phyloP scores from a whole-genome alignment of 2,329 filamentous ascomycete genomes.

The Aspergillus ibericus region DNA sequence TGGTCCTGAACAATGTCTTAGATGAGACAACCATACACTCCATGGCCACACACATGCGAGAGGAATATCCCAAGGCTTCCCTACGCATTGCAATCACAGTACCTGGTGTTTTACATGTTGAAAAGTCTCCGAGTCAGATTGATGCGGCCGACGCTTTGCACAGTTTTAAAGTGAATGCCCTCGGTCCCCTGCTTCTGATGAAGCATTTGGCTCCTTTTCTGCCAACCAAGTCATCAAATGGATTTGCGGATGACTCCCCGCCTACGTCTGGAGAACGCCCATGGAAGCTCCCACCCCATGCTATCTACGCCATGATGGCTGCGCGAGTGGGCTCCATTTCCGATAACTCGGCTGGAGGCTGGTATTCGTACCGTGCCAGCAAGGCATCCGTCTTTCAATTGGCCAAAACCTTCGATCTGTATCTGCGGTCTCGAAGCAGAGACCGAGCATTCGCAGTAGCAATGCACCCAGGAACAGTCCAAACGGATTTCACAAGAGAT shows the following conservation, averaged over 20 bases:
- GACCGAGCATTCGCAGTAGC: conserved; percentile 66
- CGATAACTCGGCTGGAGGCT: conserved; percentile 73
- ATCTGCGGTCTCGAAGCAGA: conserved; percentile 58
- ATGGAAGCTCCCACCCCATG: conserved; percentile 51
- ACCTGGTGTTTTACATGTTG: conserved; percentile 70
- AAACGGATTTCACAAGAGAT: conserved; percentile 68
- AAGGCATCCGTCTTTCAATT: conserved; percentile 74
- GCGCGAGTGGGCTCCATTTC: conserved; percentile 73
- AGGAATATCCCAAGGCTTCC: conserved; percentile 56
- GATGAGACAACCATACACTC: conserved; percentile 63
- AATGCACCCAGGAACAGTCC: conserved; percentile 79
- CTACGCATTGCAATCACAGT: conserved; percentile 69
- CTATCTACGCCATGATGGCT: conserved; percentile 72
- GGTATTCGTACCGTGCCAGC: conserved; percentile 77
- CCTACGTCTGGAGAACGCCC: conserved; percentile 7
- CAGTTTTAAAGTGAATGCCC: conserved; percentile 70
- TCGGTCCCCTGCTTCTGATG: conserved; percentile 73
- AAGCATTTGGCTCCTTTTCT: conserved; percentile 73
- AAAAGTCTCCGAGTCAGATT: conserved; percentile 69
- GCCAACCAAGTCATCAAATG: conserved; percentile 56
- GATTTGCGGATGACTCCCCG: conserved; percentile 25
- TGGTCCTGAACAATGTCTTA: conserved; percentile 25
- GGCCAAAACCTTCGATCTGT: conserved; percentile 69
- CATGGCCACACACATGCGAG: conserved; percentile 56
- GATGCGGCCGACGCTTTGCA: conserved; percentile 61